Evolutionary conservation across 768 basidiomycete genomes (phyloP).

Genomic region (Tylopilus sp.): DNA sequence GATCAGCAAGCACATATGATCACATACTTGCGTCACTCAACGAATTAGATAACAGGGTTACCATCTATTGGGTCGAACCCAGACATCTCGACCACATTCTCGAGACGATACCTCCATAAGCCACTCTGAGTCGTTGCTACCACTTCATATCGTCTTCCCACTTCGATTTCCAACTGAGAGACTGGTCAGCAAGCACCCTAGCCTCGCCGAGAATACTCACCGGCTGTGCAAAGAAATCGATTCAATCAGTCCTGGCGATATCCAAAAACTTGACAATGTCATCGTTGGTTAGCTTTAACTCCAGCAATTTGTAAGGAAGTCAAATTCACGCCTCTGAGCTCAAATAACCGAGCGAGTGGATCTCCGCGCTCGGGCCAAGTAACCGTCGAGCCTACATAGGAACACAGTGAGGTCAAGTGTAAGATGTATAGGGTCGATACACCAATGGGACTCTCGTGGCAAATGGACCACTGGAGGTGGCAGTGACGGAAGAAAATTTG

Average conservation of each 20-base stretch:
- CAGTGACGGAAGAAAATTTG: slow-evolving; percentile 3
- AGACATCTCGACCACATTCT: too few species aligned
- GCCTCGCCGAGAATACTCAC: not conserved
- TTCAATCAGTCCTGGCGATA: not conserved
- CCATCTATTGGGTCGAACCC: too few species aligned
- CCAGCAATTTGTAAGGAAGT: slow-evolving; percentile 1
- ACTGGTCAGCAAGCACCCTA: not conserved
- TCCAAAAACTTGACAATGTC: slow-evolving; percentile 18
- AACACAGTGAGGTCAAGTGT: not conserved
- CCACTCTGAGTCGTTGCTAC: too few species aligned
- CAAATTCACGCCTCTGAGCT: slow-evolving; percentile 7
- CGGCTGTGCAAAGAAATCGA: not conserved
- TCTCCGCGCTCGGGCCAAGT: slow-evolving; percentile 2
- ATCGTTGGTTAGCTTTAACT: not conserved
- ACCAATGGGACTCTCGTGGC: slow-evolving; percentile 9
- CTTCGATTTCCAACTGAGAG: slow-evolving; percentile 15
- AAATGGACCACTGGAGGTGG: slow-evolving; percentile 9
- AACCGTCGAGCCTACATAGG: slow-evolving; percentile 2
- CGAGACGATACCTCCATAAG: too few species aligned
- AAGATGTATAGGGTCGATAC: not conserved
- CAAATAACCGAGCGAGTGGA: not conserved
- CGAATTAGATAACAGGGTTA: too few species aligned
- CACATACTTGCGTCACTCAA: too few species aligned
- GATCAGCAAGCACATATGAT: too few species aligned
- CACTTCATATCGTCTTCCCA: too few species aligned